Evolutionary conservation across 495 filamentous ascomycete genomes (phyloP).

Genomic region (Annulohypoxylon nitens): DNA sequence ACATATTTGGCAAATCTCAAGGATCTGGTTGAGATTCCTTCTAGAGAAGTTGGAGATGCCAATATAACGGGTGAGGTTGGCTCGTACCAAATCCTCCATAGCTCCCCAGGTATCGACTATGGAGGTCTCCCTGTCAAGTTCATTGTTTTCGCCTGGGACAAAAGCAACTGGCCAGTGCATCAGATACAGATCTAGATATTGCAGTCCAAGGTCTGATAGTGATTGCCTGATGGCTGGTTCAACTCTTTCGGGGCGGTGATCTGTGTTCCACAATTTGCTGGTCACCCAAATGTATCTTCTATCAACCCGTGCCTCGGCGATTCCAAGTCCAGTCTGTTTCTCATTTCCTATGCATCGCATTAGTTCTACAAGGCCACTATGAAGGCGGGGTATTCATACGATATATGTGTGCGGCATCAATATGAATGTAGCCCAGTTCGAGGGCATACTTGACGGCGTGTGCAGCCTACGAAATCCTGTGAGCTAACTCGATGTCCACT

Average conservation of each 20-base stretch:
- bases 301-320: conserved; percentile 67
- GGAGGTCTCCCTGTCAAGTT: conserved; percentile 59
- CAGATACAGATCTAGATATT: conserved; percentile 78
- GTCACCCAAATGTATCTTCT: conserved; percentile 76
- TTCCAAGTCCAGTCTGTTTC: conserved; percentile 64
- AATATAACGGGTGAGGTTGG: conserved; percentile 69
- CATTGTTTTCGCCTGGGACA: conserved; percentile 49
- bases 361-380: conserved; percentile 52
- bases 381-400: conserved; percentile 17
- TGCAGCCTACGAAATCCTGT: conserved; percentile 26
- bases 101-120: conserved; percentile 69
- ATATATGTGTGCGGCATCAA: conserved; percentile 60
- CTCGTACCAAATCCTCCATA: conserved; percentile 69
- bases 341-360: conserved; percentile 62
- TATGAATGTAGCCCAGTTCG: conserved; percentile 70
- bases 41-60: conserved; percentile 78
- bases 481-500: background rate
- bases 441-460: conserved; percentile 53
- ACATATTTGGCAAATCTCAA: conserved; percentile 67
- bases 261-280: conserved; percentile 77
- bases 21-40: conserved; percentile 68
- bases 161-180: conserved; percentile 77
- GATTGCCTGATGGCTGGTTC: conserved; percentile 69
- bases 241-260: conserved; percentile 73
- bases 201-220: conserved; percentile 69